Percentiles rank a stretch among this genome's conserved stretches.
phyloP scores from a whole-genome alignment of 352 stramenopile species.

The Phytophthora cryptogea region DNA sequence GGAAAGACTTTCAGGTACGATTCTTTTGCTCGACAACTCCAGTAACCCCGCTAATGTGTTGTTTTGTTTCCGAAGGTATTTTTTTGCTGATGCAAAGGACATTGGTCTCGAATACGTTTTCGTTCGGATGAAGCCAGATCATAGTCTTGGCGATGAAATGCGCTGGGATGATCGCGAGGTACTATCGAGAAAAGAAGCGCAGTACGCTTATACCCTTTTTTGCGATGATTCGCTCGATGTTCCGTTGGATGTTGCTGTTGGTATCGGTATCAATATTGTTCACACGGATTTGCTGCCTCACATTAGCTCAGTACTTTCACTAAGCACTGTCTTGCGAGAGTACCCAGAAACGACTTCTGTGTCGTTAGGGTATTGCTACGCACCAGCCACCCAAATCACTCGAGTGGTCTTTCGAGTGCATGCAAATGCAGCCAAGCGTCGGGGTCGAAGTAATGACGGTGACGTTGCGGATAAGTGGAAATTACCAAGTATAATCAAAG shows the following conservation, averaged over 20 bases:
- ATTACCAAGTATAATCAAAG: conserved; percentile 12
- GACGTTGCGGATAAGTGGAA: conserved; percentile 4
- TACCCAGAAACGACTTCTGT: conserved; percentile 19
- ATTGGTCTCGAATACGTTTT: conserved; percentile 22
- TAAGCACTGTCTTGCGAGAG: conserved; percentile 13
- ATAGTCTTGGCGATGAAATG: neutral
- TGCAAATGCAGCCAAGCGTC: neutral
- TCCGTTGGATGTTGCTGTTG: conserved; percentile 15
- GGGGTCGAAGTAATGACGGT: conserved; percentile 1
- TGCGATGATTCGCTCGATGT: conserved; percentile 2
- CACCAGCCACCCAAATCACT: conserved; percentile 5
- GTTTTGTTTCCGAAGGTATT: conserved; percentile 17
- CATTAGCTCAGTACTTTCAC: conserved; percentile 12
- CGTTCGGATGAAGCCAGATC: conserved; percentile 13
- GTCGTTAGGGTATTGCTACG: conserved; percentile 24
- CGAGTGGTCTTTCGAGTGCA: conserved; percentile 26
- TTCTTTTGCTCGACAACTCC: neutral
- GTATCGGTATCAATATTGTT: conserved; percentile 23
- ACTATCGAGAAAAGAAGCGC: conserved; percentile 14
- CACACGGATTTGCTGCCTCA: conserved; percentile 29
- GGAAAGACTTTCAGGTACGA: conserved; percentile 15
- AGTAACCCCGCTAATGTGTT: neutral
- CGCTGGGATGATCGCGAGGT: conserved; percentile 19
- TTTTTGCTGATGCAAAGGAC: conserved; percentile 22
- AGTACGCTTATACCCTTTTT: conserved; percentile 16